Evolutionary conservation across 2,329 filamentous ascomycete species (phyloP).

Genomic region (Aureobasidium sp.): DNA sequence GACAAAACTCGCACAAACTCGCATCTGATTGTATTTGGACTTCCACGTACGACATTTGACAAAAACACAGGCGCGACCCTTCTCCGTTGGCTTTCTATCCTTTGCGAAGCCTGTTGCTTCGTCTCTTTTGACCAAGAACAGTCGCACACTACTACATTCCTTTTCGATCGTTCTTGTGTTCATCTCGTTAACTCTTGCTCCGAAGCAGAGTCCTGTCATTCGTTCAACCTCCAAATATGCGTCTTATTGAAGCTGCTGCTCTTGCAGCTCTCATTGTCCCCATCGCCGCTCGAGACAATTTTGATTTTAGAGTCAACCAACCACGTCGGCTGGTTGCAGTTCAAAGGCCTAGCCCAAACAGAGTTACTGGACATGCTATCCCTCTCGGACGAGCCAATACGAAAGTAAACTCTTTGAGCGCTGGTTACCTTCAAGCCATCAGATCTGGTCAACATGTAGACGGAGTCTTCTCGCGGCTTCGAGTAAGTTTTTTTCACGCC

Average conservation of each 20-base stretch:
- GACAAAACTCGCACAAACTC: background rate
- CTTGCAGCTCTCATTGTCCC: background rate
- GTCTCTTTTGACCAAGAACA: background rate
- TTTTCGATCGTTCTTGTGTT: background rate
- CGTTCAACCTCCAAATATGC: background rate
- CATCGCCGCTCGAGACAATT: background rate
- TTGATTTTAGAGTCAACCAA: slow-evolving; percentile 1
- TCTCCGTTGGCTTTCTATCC: background rate
- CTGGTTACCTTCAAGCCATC: slow-evolving; percentile 7
- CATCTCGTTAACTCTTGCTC: background rate
- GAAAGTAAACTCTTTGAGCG: slow-evolving; percentile 1
- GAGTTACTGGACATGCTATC: background rate
- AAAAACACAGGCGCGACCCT: background rate
- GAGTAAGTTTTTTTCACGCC: background rate
- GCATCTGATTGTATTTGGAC: background rate
- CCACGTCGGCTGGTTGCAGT: background rate
- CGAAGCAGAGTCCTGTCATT: background rate
- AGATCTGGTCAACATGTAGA: background rate
- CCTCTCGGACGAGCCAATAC: background rate
- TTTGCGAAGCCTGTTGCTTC: background rate
- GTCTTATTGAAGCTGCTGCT: background rate
- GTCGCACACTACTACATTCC: background rate
- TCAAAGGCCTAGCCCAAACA: background rate
- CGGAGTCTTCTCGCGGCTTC: slow-evolving; percentile 6
- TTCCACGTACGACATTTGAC: background rate